A percentile compares a stretch with the other conserved stretches of the same genome.
These are phyloP conservation scores for Saccharomycopsis malanga DNA, from an alignment of 805 yeast genomes.

Conservation along the genomic window DNA sequence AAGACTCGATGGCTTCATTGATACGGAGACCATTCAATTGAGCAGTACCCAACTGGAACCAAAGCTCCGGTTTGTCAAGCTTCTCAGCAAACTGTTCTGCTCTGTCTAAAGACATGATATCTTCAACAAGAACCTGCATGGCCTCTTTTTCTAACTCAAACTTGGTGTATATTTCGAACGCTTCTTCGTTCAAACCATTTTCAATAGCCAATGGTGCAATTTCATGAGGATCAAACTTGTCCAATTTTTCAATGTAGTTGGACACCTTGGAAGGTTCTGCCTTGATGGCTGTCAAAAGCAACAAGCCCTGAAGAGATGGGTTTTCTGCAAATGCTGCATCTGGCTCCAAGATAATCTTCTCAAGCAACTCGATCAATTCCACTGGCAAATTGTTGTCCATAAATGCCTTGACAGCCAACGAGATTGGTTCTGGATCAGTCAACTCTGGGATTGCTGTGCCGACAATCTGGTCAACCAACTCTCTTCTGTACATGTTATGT, in stretches of 20 bases:
- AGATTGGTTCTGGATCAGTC: slow-evolving; percentile 87
- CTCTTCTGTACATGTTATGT: slow-evolving; percentile 83
- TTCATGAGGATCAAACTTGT: slow-evolving; percentile 86
- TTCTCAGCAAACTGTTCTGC: slow-evolving; percentile 92
- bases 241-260: slow-evolving; percentile 80
- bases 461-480: slow-evolving; percentile 86
- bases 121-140: slow-evolving; percentile 84
- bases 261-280: slow-evolving; percentile 85
- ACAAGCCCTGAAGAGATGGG: slow-evolving; percentile 87
- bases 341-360: slow-evolving; percentile 93
- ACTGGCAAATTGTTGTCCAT: slow-evolving; percentile 91
- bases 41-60: slow-evolving; percentile 95
- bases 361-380: slow-evolving; percentile 89
- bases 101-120: slow-evolving; percentile 88
- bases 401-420: slow-evolving; percentile 88
- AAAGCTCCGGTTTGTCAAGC: slow-evolving; percentile 74
- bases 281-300: slow-evolving; percentile 90
- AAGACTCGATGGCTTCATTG: slow-evolving; percentile 86
- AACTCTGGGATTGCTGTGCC: slow-evolving; percentile 95
- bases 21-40: slow-evolving; percentile 90
- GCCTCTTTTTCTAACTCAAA: slow-evolving; percentile 74
- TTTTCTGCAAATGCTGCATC: slow-evolving; percentile 89
- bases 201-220: slow-evolving; percentile 90
- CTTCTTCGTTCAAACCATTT: slow-evolving; percentile 86
- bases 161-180: slow-evolving; percentile 85